Conservation (phyloP, 1,284 basidiomycete genomes). For the Puccinia coronata region DNA sequence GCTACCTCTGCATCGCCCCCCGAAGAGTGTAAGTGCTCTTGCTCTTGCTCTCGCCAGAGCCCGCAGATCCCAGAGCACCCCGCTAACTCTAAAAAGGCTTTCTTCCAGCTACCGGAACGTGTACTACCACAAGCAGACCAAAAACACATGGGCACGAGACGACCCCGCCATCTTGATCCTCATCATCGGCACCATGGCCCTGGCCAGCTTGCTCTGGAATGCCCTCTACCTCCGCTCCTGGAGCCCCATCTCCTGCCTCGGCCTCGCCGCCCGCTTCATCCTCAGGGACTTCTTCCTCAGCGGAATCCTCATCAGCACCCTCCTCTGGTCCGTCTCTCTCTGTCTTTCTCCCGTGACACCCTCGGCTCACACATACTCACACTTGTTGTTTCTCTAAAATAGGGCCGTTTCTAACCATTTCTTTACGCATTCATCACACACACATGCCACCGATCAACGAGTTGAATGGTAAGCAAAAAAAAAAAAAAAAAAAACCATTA, state of each 20-base stretch:
- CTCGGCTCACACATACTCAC: background rate
- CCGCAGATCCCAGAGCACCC: background rate
- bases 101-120: constrained; percentile 73
- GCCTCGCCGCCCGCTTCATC: constrained; percentile 76
- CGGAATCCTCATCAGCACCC: constrained; percentile 71
- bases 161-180: constrained; percentile 89
- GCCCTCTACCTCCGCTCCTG: constrained; percentile 71
- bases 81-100: background rate
- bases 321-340: constrained; percentile 69
- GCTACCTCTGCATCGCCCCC: constrained; percentile 84
- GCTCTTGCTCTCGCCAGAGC: background rate
- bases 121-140: constrained; percentile 94
- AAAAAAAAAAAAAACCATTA: too few relatives aligned
- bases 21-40: constrained; percentile 74
- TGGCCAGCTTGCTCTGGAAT: constrained; percentile 77
- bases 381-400: constrained; percentile 29
- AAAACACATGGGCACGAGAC: constrained; percentile 94
- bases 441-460: constrained; percentile 63
- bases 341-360: constrained; percentile 2
- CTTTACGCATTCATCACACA: constrained; percentile 70
- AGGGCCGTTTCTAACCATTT: constrained; percentile 73
- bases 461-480: constrained; percentile 58
- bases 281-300: constrained; percentile 79
- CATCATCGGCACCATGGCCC: constrained; percentile 67
- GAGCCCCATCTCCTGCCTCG: constrained; percentile 64